Conservation (phyloP, 352 stramenopile species). For the Globisporangium ultimum region DNA sequence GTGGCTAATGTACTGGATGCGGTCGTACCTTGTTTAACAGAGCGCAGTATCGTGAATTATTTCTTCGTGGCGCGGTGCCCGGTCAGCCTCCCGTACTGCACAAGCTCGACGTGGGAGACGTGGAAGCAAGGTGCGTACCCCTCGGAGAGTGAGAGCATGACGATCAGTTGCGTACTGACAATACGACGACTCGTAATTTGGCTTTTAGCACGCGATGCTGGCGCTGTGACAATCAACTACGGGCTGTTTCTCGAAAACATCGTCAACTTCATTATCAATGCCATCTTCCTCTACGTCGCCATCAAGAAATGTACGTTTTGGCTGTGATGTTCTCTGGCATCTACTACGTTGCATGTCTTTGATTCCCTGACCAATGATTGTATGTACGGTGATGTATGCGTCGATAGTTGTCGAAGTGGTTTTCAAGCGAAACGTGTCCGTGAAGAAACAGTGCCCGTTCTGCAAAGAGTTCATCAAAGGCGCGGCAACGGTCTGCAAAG, state of each 20-base stretch:
- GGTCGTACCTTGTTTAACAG: conserved; percentile 15
- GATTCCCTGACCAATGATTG: background rate
- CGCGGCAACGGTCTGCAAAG: conserved; percentile 36
- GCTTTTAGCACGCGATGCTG: conserved; percentile 39
- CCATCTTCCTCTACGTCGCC: conserved; percentile 65
- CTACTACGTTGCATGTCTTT: background rate
- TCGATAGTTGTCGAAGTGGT: conserved; percentile 43
- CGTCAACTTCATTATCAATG: conserved; percentile 73
- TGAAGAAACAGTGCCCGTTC: conserved; percentile 61
- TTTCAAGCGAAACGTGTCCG: conserved; percentile 57
- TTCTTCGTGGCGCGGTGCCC: conserved; percentile 57
- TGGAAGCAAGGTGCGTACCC: conserved; percentile 49
- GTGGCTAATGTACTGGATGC: no score
- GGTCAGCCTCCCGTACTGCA: conserved; percentile 26
- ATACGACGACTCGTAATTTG: background rate
- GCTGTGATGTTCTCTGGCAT: background rate
- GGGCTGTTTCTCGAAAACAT: conserved; percentile 64
- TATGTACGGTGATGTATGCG: background rate
- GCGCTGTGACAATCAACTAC: conserved; percentile 69
- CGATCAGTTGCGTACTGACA: background rate
- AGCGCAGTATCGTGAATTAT: conserved; percentile 58
- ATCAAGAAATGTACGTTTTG: conserved; percentile 56
- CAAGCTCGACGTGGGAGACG: conserved; percentile 49
- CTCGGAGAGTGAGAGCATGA: background rate
- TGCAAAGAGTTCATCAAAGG: conserved; percentile 74